Evolutionary conservation across 768 basidiomycete species (phyloP).

Genomic region (Lactarius hatsudake): DNA sequence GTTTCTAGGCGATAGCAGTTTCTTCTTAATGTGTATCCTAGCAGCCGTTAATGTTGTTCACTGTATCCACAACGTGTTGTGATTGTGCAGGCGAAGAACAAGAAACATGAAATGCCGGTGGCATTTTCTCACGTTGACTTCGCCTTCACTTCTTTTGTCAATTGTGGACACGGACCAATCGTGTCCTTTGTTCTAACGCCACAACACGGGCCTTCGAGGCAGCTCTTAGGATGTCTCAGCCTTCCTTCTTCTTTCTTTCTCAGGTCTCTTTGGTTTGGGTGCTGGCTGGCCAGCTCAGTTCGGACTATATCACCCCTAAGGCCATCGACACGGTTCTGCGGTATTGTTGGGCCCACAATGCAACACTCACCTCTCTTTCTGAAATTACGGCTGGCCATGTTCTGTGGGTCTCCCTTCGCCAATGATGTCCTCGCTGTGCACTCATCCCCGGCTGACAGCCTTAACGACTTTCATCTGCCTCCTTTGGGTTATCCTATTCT

Average conservation of each 20-base stretch:
- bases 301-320: not conserved
- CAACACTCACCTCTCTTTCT: slow-evolving; percentile 30
- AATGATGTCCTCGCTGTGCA: not conserved
- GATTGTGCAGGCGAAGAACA: not conserved
- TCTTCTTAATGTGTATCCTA: slow-evolving; percentile 17
- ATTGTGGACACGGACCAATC: not conserved
- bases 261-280: not conserved
- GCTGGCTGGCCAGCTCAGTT: slow-evolving; percentile 24
- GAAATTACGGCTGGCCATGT: slow-evolving; percentile 30
- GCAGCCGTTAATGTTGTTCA: slow-evolving; percentile 3
- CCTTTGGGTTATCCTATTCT: slow-evolving; percentile 49
- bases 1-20: slow-evolving; percentile 8
- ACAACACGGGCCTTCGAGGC: not conserved
- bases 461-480: slow-evolving; percentile 45
- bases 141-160: not conserved
- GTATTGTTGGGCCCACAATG: slow-evolving; percentile 21
- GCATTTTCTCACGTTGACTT: slow-evolving; percentile 1
- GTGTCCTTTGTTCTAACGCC: slow-evolving; percentile 16
- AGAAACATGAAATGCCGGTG: not conserved
- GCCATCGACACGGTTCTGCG: not conserved
- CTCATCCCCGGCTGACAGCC: slow-evolving; percentile 34
- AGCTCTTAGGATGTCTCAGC: not conserved
- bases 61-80: not conserved
- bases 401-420: slow-evolving; percentile 29
- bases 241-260: not conserved